Conservation (phyloP, 345 rosid genomes). For the Corchorus olitorius region DNA sequence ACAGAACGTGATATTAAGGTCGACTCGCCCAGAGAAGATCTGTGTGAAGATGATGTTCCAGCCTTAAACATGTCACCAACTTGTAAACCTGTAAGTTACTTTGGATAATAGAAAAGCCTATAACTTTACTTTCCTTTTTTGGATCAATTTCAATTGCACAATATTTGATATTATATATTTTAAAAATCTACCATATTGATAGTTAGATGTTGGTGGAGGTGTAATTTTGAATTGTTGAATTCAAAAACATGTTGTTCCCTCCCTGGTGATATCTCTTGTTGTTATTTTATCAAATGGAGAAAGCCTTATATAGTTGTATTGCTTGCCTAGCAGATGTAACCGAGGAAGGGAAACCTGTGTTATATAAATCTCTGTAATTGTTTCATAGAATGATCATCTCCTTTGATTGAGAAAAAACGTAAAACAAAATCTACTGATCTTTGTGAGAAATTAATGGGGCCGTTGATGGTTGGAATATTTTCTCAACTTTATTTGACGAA, state of each 20-base stretch:
- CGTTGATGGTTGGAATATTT: background rate
- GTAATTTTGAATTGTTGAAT: background rate
- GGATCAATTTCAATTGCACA: background rate
- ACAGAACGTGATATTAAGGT: conserved; percentile 36
- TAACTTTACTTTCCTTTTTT: background rate
- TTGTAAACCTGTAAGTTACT: conserved; percentile 38
- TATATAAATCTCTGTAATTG: background rate
- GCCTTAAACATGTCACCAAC: conserved; percentile 21
- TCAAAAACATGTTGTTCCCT: background rate
- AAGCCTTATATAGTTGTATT: background rate
- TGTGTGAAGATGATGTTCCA: conserved; percentile 24
- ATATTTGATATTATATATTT: background rate
- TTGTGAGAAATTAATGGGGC: background rate
- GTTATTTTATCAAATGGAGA: background rate
- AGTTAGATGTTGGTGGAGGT: background rate
- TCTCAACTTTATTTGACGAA: background rate
- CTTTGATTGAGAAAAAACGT: background rate
- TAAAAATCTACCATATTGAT: too few relatives aligned
- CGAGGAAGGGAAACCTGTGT: background rate
- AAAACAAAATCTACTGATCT: background rate
- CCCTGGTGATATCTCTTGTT: background rate
- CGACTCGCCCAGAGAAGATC: conserved; percentile 23
- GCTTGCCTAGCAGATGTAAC: background rate
- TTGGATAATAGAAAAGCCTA: background rate
- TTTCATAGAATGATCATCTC: background rate